Conservation (phyloP, 1,284 basidiomycete species). For the Anthracocystis setariae region DNA sequence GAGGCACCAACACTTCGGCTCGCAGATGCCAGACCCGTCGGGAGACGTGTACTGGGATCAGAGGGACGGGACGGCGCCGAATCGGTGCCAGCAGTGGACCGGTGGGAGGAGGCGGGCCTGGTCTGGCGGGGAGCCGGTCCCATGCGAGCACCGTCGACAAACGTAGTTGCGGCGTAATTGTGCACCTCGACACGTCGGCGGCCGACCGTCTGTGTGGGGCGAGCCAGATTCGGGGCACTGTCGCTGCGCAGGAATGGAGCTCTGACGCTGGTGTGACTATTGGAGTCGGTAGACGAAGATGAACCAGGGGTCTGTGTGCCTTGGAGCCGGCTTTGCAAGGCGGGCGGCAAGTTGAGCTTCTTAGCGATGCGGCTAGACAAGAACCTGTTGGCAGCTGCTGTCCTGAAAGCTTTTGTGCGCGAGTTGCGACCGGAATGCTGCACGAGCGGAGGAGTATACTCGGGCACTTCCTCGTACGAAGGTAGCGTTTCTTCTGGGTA, state of each 20-base stretch:
- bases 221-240: conserved; percentile 35
- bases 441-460: conserved; percentile 29
- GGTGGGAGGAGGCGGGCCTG: conserved; percentile 12
- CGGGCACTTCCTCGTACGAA: conserved; percentile 40
- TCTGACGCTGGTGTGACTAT: background rate
- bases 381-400: conserved; percentile 42
- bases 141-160: conserved; percentile 38
- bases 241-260: conserved; percentile 32
- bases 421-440: conserved; percentile 24
- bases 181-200: conserved; percentile 31
- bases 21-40: background rate
- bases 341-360: conserved; percentile 36
- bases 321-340: conserved; percentile 34
- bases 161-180: conserved; percentile 32
- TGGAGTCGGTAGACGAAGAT: background rate
- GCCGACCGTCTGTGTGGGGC: background rate
- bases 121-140: conserved; percentile 31
- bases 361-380: conserved; percentile 41
- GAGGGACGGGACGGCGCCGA: background rate
- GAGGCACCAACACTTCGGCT: conserved; percentile 5
- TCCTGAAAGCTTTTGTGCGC: conserved; percentile 21
- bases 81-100: conserved; percentile 17
- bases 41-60: background rate
- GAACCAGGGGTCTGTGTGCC: conserved; percentile 26
- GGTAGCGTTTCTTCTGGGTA: conserved; percentile 36